Evolutionary conservation across 1,284 basidiomycete species (phyloP).

Genomic region (Sporisorium scitamineum): DNA sequence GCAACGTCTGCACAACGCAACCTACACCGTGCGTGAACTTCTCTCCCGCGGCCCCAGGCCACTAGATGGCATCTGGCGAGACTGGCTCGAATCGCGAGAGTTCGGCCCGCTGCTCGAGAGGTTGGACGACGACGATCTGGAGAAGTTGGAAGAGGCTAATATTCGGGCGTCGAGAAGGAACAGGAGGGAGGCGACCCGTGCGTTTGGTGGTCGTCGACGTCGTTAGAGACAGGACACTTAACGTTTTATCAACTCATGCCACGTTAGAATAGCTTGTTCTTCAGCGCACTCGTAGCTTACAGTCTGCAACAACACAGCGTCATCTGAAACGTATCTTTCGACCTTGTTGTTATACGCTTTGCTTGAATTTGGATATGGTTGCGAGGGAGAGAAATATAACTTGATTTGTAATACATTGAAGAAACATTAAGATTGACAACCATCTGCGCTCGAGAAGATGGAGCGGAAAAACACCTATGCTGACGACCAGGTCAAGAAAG

Average conservation of each 20-base stretch:
- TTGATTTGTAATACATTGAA: neutral
- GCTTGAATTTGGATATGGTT: neutral
- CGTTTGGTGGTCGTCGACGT: conserved; percentile 7
- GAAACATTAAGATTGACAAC: neutral
- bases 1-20: conserved; percentile 40
- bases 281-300: no score
- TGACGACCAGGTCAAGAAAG: no score
- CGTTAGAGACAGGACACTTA: neutral
- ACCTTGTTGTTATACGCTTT: neutral
- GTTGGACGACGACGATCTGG: conserved; percentile 88
- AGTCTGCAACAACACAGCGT: neutral
- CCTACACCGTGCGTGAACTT: conserved; percentile 55
- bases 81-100: conserved; percentile 91
- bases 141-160: conserved; percentile 71
- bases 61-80: conserved; percentile 91
- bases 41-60: conserved; percentile 77
- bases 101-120: conserved; percentile 90
- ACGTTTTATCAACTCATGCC: neutral
- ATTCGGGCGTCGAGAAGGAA: conserved; percentile 57
- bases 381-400: neutral
- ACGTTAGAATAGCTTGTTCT: neutral
- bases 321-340: neutral
- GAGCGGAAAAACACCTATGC: neutral
- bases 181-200: conserved; percentile 52
- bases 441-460: neutral